Percentiles rank a stretch among this genome's conserved stretches.
Conservation (phyloP, 1,139 yeast genomes). For the Petasospora fabianii region DNA sequence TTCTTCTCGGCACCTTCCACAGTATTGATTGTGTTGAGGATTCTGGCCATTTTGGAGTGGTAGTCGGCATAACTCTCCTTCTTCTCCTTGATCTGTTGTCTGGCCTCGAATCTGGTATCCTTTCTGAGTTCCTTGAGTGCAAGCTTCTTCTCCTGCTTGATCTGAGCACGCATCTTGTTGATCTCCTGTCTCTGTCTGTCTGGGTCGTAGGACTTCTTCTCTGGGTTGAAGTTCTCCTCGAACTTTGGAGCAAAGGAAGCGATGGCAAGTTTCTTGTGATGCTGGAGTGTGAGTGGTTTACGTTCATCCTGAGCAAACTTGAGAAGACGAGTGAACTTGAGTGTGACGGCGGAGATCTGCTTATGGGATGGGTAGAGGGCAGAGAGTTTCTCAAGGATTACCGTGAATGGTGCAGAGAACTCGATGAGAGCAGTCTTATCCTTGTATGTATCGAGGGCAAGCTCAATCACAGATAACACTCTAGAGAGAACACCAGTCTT, state of each 20-base stretch:
- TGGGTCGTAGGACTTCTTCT: slow-evolving; percentile 85
- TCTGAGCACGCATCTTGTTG: slow-evolving; percentile 73
- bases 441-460: slow-evolving; percentile 47
- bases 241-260: slow-evolving; percentile 86
- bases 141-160: slow-evolving; percentile 88
- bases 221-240: slow-evolving; percentile 95
- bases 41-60: slow-evolving; percentile 84
- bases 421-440: slow-evolving; percentile 65
- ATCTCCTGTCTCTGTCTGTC: slow-evolving; percentile 80
- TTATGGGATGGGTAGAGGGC: slow-evolving; percentile 24
- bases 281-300: slow-evolving; percentile 75
- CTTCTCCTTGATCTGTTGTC: slow-evolving; percentile 79
- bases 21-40: slow-evolving; percentile 82
- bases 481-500: slow-evolving; percentile 34
- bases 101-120: slow-evolving; percentile 81
- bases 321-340: slow-evolving; percentile 45
- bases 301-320: slow-evolving; percentile 52
- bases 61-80: slow-evolving; percentile 72
- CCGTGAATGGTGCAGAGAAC: slow-evolving; percentile 29
- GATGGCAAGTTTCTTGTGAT: slow-evolving; percentile 83
- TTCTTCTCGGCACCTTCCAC: slow-evolving; percentile 95
- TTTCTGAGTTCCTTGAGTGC: slow-evolving; percentile 87
- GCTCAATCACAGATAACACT: slow-evolving; percentile 29
- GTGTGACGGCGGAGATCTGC: slow-evolving; percentile 30
- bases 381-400: slow-evolving; percentile 22